phyloP scores from a whole-genome alignment of 176 grass and related monocot genomes.

The Calamus simplicifolius region DNA sequence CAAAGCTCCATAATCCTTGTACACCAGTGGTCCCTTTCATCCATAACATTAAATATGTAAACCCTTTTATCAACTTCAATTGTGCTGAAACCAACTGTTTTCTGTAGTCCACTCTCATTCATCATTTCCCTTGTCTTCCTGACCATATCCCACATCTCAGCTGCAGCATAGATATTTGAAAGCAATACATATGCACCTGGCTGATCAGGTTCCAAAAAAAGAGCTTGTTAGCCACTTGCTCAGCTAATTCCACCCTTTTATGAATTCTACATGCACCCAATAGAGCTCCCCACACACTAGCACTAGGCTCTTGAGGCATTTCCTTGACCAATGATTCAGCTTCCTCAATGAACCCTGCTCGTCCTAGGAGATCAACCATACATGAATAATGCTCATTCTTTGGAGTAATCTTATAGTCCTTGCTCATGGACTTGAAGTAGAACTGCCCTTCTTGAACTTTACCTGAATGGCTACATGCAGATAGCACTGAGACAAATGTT shows the following conservation, averaged over 20 bases:
- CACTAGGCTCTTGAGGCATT: conserved; percentile 3
- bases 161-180: conserved; percentile 21
- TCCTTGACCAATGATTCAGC: conserved; percentile 14
- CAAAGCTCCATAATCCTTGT: not conserved
- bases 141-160: conserved; percentile 26
- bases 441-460: conserved; percentile 8
- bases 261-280: conserved; percentile 20
- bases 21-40: not conserved
- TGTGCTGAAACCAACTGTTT: conserved; percentile 14
- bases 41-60: not conserved
- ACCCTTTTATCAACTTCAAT: conserved; percentile 15
- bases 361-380: conserved; percentile 24
- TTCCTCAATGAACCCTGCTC: conserved; percentile 16
- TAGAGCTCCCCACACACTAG: conserved; percentile 19
- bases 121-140: conserved; percentile 18
- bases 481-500: conserved; percentile 20
- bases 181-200: conserved; percentile 1
- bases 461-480: conserved; percentile 20
- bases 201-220: conserved; percentile 19
- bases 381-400: conserved; percentile 18
- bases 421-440: conserved; percentile 10
- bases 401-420: conserved; percentile 14
- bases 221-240: conserved; percentile 7
- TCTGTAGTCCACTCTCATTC: conserved; percentile 1
- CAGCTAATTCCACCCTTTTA: conserved; percentile 5